Evolutionary conservation across 2,329 filamentous ascomycete species (phyloP), one percentile per base, ranked within the genome.

Genomic region (Thermomyces lanuginosus): DNA sequence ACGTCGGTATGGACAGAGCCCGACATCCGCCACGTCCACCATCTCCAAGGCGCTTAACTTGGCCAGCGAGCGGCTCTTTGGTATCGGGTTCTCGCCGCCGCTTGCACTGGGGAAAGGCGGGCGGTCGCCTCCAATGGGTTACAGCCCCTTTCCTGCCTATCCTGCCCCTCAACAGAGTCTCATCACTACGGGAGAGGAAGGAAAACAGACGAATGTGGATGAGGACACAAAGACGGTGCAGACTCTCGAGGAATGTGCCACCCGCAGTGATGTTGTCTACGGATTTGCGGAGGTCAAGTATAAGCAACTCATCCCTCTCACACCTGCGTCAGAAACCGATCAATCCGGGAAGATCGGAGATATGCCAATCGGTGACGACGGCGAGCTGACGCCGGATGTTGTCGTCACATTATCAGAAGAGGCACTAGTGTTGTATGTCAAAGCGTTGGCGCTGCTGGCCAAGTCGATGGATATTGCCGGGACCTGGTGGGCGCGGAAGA

Each of bases 271-370:
- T 49, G 89, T 93, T 23, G 84, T 98, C 2, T 98, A 84, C 49
- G 84, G 86, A 3, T 95, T 98, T 53, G 89, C 89, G 4, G 86
- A 98, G 55, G 86, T 98, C 46, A 98, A 98, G 54, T 93, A 91
- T 55, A 89, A 91, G 53, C 89, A 98, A 52, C 66, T 98, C n/a
- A 71, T 93, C 26, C 89, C 89, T 3, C 60, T 89, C 22, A 73
- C 81, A 1, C 89, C 86, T 1, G 86, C 79, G 3, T 48, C 48
- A 12, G 53, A 56, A 16, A 39, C 46, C 4, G 52, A 58, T 21
- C 33, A 37, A 3, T 28, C 45, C 5, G 39, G 39, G 6, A 46
- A 43, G 25, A 36, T 37, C 21, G 50, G 32, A 21, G 49, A 31
- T 30, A 63, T 36, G 11, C 49, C 51, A 4, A 56, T 63, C n/a